Conservation (phyloP, 495 filamentous ascomycete species). For the Umbilicaria muhlenbergii region DNA sequence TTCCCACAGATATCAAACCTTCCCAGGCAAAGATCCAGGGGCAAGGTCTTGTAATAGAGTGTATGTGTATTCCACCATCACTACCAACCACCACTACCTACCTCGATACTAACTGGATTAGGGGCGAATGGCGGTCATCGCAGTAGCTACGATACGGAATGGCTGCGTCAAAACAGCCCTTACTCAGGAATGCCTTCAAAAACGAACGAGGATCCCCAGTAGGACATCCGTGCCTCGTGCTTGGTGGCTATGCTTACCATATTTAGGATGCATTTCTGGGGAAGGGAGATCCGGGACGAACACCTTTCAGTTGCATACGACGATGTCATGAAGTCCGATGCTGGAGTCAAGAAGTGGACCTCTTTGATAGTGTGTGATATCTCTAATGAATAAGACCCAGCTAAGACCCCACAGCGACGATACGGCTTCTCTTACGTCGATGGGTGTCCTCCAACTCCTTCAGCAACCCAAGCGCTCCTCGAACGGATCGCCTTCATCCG, state of each 20-base stretch:
- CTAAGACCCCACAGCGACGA: constrained; percentile 21
- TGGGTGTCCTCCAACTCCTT: constrained; percentile 47
- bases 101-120: constrained; percentile 10
- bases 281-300: constrained; percentile 16
- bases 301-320: constrained; percentile 41
- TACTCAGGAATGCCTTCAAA: constrained; percentile 14
- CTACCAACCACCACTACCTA: constrained; percentile 17
- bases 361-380: constrained; percentile 38
- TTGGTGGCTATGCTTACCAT: constrained; percentile 4
- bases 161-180: constrained; percentile 23
- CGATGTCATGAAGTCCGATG: constrained; percentile 40
- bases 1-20: constrained; percentile 36
- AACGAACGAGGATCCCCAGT: constrained; percentile 15
- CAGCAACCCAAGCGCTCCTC: constrained; percentile 53
- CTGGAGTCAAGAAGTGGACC: constrained; percentile 39
- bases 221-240: constrained; percentile 8
- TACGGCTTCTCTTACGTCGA: constrained; percentile 60
- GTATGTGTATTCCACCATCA: background rate
- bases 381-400: background rate
- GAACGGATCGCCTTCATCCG: constrained; percentile 71
- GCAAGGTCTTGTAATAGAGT: constrained; percentile 13
- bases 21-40: constrained; percentile 14
- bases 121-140: constrained; percentile 42
- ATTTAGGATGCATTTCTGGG: constrained; percentile 19
- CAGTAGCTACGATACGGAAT: constrained; percentile 36